Evolutionary conservation across 345 rosid genomes (phyloP).

Genomic region (Populus tremula): DNA sequence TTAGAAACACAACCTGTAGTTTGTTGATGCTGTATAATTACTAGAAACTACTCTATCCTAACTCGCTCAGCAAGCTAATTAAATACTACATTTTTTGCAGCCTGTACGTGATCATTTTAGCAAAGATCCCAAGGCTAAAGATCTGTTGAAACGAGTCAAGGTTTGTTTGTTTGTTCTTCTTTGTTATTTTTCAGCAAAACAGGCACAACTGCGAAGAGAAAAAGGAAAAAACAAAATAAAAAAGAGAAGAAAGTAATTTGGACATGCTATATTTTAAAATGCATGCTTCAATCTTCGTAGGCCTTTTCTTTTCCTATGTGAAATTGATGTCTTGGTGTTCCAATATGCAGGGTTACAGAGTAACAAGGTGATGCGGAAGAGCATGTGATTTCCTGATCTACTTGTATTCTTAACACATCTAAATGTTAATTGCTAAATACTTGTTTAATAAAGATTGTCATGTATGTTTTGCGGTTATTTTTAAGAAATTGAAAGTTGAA

Average conservation of each 20-base stretch:
- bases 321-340: background rate
- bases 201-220: background rate
- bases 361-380: constrained; percentile 39
- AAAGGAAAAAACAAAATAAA: too few relatives aligned
- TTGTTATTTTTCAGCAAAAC: background rate
- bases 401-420: background rate
- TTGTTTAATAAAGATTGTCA: background rate
- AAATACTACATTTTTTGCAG: constrained; percentile 28
- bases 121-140: constrained; percentile 54
- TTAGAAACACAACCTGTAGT: background rate
- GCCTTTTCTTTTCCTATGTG: background rate
- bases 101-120: constrained; percentile 83
- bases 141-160: constrained; percentile 68
- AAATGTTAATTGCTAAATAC: background rate
- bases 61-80: background rate
- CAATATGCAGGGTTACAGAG: constrained; percentile 51
- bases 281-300: background rate
- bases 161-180: constrained; percentile 34
- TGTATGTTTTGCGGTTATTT: background rate
- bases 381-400: background rate
- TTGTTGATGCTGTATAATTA: background rate
- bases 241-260: background rate
- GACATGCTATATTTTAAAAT: too few relatives aligned
- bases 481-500: background rate
- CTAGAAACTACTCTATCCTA: background rate